These are phyloP conservation scores for Candida sanyaensis DNA, from an alignment of 1,139 yeast genomes.

Conservation along the genomic window DNA sequence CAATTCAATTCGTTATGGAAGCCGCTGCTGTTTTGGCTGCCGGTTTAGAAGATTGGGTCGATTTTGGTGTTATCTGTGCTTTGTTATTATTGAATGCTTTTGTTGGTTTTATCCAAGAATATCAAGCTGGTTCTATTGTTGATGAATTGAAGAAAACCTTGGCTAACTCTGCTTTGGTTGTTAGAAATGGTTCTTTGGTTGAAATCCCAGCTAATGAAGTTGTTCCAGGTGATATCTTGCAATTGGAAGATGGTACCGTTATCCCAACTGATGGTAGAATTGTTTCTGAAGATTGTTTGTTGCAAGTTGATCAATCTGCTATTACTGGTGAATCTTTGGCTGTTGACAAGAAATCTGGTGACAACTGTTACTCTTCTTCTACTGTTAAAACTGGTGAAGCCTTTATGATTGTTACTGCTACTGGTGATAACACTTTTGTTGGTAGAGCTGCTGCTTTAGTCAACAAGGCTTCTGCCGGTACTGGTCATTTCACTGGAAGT, in stretches of 20 bases:
- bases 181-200: slow-evolving; percentile 78
- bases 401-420: slow-evolving; percentile 92
- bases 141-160: slow-evolving; percentile 92
- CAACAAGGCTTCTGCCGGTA: slow-evolving; percentile 91
- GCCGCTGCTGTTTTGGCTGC: slow-evolving; percentile 98
- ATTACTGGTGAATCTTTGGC: slow-evolving; percentile 98
- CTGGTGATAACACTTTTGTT: slow-evolving; percentile 90
- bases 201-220: slow-evolving; percentile 80
- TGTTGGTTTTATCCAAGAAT: slow-evolving; percentile 97
- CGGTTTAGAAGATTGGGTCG: slow-evolving; percentile 99
- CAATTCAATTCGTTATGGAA: slow-evolving; percentile 99
- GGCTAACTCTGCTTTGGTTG: slow-evolving; percentile 84
- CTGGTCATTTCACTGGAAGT: slow-evolving; percentile 98
- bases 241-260: slow-evolving; percentile 92
- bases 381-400: slow-evolving; percentile 98
- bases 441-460: slow-evolving; percentile 98
- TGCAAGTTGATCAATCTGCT: slow-evolving; percentile 97
- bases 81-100: slow-evolving; percentile 83
- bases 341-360: slow-evolving; percentile 90
- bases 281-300: slow-evolving; percentile 82
- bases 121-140: slow-evolving; percentile 96
- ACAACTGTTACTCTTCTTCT: slow-evolving; percentile 88
- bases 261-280: slow-evolving; percentile 96
- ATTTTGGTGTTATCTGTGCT: slow-evolving; percentile 96
- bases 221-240: slow-evolving; percentile 92